Percentiles rank a stretch among this genome's conserved stretches.
Evolutionary conservation across 2,329 filamentous ascomycete genomes (phyloP).

Genomic region (Cladosporium sphaerospermum): DNA sequence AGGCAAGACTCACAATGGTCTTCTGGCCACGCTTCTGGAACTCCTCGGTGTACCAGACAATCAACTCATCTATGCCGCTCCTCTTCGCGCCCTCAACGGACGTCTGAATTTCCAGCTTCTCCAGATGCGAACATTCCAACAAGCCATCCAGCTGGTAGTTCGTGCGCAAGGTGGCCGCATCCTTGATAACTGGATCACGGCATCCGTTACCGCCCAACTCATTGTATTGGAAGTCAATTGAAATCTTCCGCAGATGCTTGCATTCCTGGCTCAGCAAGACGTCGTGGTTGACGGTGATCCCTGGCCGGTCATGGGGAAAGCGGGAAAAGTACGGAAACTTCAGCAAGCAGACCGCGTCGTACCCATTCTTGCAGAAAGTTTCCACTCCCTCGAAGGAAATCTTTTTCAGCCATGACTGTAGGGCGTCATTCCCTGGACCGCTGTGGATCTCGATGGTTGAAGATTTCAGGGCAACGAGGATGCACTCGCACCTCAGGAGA

Average conservation of each 20-base stretch:
- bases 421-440: conserved; percentile 6
- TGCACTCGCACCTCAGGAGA: conserved; percentile 5
- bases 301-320: conserved; percentile 3
- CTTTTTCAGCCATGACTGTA: conserved; percentile 11
- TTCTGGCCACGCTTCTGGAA: not conserved
- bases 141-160: conserved; percentile 2
- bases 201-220: not conserved
- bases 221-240: conserved; percentile 1
- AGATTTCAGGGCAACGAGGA: conserved; percentile 6
- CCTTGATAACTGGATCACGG: not conserved
- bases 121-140: not conserved
- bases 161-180: not conserved
- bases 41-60: not conserved
- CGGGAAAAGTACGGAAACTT: conserved; percentile 17
- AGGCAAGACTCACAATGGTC: not conserved
- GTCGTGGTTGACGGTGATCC: conserved; percentile 12
- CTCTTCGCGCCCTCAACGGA: too few species aligned
- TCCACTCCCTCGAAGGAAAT: conserved; percentile 1
- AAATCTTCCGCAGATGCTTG: conserved; percentile 9
- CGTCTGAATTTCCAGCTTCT: not conserved
- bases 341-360: conserved; percentile 14
- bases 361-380: conserved; percentile 13
- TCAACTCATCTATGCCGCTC: not conserved
- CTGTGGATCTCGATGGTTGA: conserved; percentile 12
- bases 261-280: conserved; percentile 15